Evolutionary conservation across 2,329 filamentous ascomycete species (phyloP).

Genomic region (Aspergillus floridensis): DNA sequence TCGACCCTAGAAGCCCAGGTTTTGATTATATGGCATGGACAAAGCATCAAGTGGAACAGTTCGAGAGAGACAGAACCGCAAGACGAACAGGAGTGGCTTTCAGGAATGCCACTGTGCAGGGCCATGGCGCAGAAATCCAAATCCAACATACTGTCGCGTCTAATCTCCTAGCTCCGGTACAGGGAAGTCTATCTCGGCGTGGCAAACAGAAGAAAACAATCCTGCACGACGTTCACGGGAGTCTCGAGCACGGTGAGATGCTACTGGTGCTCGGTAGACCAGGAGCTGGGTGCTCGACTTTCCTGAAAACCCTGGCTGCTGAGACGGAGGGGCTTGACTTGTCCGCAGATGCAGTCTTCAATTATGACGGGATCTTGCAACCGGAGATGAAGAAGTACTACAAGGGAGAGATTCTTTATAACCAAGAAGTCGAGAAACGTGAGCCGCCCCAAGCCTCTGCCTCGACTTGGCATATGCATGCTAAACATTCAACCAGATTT

Average conservation of each 20-base stretch:
- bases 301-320: slow-evolving; percentile 78
- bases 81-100: slow-evolving; percentile 60
- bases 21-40: slow-evolving; percentile 56
- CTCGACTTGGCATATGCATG: not conserved
- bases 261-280: slow-evolving; percentile 42
- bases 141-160: slow-evolving; percentile 66
- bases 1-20: slow-evolving; percentile 52
- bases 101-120: slow-evolving; percentile 64
- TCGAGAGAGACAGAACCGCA: slow-evolving; percentile 56
- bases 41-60: slow-evolving; percentile 47
- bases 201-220: slow-evolving; percentile 55
- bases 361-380: slow-evolving; percentile 67
- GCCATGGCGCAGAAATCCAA: slow-evolving; percentile 64
- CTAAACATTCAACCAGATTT: slow-evolving; percentile 38
- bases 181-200: slow-evolving; percentile 46
- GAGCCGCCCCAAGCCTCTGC: not conserved
- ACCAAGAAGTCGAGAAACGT: slow-evolving; percentile 43
- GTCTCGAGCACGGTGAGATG: slow-evolving; percentile 50
- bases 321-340: slow-evolving; percentile 77
- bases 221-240: slow-evolving; percentile 53
- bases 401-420: slow-evolving; percentile 40
- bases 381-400: slow-evolving; percentile 68
- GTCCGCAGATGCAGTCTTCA: slow-evolving; percentile 67
- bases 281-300: slow-evolving; percentile 65
- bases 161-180: slow-evolving; percentile 57